A percentile compares a stretch with the other conserved stretches of the same genome.
Evolutionary conservation across 441 rosid genomes (phyloP).

Genomic region (Syzygium syzygioides): DNA sequence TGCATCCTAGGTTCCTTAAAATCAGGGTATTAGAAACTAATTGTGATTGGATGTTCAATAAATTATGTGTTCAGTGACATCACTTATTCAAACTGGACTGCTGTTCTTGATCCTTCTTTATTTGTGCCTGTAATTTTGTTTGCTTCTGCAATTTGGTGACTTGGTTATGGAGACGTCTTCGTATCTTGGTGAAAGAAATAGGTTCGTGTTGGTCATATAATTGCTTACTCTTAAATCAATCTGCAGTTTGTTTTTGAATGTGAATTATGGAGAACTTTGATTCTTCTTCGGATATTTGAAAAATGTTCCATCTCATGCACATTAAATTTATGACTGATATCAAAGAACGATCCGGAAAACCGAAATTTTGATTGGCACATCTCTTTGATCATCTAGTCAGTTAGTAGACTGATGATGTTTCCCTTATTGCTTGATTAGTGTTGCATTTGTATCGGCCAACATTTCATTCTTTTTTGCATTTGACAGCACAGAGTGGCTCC

Average conservation of each 20-base stretch:
- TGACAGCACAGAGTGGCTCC: conserved; percentile 75
- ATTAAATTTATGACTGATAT: background rate
- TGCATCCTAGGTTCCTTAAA: background rate
- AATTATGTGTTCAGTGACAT: background rate
- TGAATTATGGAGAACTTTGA: background rate
- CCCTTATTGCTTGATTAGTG: background rate
- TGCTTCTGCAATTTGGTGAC: background rate
- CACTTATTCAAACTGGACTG: background rate
- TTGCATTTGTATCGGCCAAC: background rate
- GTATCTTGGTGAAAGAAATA: background rate
- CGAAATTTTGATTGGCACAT: background rate
- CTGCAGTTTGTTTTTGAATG: background rate
- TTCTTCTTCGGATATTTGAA: background rate
- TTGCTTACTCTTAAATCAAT: background rate
- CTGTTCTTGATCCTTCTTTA: background rate
- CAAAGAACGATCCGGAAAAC: background rate
- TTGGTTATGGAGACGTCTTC: background rate
- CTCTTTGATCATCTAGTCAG: background rate
- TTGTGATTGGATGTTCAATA: background rate
- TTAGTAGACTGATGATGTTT: background rate
- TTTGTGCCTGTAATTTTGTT: background rate
- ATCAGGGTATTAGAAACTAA: background rate
- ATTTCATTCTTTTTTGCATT: conserved; percentile 11
- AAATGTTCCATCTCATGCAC: background rate
- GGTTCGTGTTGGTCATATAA: background rate